phyloP scores from a whole-genome alignment of 2,329 filamentous ascomycete species.

The Teratosphaeria gauchensis region DNA sequence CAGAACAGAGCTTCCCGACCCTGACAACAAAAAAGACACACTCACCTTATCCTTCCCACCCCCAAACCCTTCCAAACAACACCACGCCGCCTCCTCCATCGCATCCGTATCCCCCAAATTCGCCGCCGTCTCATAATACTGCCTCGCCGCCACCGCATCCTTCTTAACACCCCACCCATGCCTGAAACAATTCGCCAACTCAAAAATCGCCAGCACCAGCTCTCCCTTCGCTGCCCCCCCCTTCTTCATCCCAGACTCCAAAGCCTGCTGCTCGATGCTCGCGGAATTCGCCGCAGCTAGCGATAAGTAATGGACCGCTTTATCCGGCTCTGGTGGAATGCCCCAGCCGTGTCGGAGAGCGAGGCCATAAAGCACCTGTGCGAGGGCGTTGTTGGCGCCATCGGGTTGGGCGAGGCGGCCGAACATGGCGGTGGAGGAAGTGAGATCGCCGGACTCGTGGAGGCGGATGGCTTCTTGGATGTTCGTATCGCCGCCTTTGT shows the following conservation, averaged over 20 bases:
- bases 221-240: slow-evolving; percentile 93
- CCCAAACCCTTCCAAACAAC: slow-evolving; percentile 92
- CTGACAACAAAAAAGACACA: not conserved
- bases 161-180: slow-evolving; percentile 87
- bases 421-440: slow-evolving; percentile 76
- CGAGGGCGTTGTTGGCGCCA: slow-evolving; percentile 82
- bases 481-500: slow-evolving; percentile 41
- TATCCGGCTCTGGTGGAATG: slow-evolving; percentile 59
- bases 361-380: slow-evolving; percentile 91
- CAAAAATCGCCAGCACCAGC: slow-evolving; percentile 90
- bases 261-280: slow-evolving; percentile 71
- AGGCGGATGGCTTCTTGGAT: slow-evolving; percentile 94
- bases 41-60: slow-evolving; percentile 93
- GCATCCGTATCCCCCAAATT: slow-evolving; percentile 94
- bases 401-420: slow-evolving; percentile 70
- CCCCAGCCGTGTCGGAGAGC: slow-evolving; percentile 94
- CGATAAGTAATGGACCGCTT: slow-evolving; percentile 75
- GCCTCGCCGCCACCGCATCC: slow-evolving; percentile 71
- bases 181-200: slow-evolving; percentile 84
- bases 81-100: slow-evolving; percentile 96
- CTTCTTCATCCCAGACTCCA: slow-evolving; percentile 80
- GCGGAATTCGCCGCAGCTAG: slow-evolving; percentile 86
- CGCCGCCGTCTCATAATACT: slow-evolving; percentile 96
- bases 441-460: slow-evolving; percentile 75
- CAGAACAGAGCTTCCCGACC: not conserved